phyloP scores from a whole-genome alignment of 257 asterid genomes.

The Mitragyna speciosa region DNA sequence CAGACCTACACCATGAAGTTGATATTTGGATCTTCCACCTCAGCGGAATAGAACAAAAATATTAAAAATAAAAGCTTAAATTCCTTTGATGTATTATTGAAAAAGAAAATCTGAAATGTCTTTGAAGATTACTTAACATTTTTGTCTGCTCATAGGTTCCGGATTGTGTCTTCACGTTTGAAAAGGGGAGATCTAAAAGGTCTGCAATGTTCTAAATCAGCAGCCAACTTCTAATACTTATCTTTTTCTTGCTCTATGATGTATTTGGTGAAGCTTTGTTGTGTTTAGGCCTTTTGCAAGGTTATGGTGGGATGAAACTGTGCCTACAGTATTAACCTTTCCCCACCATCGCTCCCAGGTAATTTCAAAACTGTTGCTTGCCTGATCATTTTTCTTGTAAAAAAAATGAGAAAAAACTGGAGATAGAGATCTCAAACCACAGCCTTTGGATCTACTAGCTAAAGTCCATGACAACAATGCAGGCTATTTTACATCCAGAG shows the following conservation, averaged over 20 bases:
- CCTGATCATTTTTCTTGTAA: not conserved
- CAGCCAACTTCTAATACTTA: not conserved
- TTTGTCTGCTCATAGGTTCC: conserved; percentile 39
- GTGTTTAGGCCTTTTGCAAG: conserved; percentile 60
- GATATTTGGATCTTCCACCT: not conserved
- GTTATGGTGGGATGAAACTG: conserved; percentile 95
- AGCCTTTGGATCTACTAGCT: not conserved
- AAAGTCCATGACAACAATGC: not conserved
- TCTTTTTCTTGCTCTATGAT: not conserved
- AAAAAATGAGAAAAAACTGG: not conserved
- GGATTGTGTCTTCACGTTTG: conserved; percentile 46
- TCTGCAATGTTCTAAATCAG: conserved; percentile 8
- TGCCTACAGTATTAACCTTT: conserved; percentile 68
- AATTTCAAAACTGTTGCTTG: not conserved
- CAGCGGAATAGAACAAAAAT: not conserved
- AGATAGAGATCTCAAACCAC: not conserved
- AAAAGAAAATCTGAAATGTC: not conserved
- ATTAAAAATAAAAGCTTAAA: not conserved
- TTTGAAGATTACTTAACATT: not conserved
- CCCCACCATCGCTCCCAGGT: conserved; percentile 50
- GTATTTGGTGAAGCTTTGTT: conserved; percentile 4
- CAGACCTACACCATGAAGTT: not conserved
- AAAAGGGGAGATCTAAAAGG: conserved; percentile 68
- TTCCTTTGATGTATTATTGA: not conserved
- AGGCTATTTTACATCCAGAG: conserved; percentile 75